Evolutionary conservation across 2,329 filamentous ascomycete species (phyloP).

Genomic region (Botrytis porri): DNA sequence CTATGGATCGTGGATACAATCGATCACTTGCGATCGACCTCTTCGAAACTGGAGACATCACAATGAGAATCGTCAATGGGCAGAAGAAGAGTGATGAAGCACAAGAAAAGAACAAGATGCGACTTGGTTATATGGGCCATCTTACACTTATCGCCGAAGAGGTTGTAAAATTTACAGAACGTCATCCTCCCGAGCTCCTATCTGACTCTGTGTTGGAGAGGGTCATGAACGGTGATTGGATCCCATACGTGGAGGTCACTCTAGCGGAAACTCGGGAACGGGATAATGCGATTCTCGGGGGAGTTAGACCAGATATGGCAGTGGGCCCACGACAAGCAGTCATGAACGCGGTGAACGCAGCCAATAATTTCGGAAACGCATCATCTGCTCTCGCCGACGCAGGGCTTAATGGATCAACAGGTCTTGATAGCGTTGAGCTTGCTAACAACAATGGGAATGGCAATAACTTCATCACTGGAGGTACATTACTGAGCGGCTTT

Average conservation of each 20-base stretch:
- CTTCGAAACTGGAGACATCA: conserved; percentile 87
- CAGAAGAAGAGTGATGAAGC: conserved; percentile 84
- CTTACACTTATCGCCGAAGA: conserved; percentile 96
- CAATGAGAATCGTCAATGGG: conserved; percentile 86
- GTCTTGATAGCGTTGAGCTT: conserved; percentile 58
- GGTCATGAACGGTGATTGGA: conserved; percentile 87
- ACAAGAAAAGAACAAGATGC: conserved; percentile 78
- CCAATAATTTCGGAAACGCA: conserved; percentile 51
- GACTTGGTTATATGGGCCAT: conserved; percentile 98
- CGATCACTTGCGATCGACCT: conserved; percentile 84
- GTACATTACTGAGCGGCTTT: conserved; percentile 82
- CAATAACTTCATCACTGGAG: conserved; percentile 64
- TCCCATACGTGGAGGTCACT: conserved; percentile 89
- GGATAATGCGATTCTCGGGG: conserved; percentile 96
- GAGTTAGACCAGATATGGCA: conserved; percentile 86
- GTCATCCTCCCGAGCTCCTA: conserved; percentile 83
- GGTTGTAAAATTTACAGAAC: conserved; percentile 96
- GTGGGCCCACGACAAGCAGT: conserved; percentile 71
- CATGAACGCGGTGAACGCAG: conserved; percentile 55
- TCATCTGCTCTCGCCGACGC: conserved; percentile 76
- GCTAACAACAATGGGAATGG: conserved; percentile 62
- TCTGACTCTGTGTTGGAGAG: conserved; percentile 81
- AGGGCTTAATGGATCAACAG: conserved; percentile 64
- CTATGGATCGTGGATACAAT: conserved; percentile 95
- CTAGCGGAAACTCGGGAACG: conserved; percentile 90